phyloP scores from a whole-genome alignment of 2,329 filamentous ascomycete genomes.

The Fusarium albidum region DNA sequence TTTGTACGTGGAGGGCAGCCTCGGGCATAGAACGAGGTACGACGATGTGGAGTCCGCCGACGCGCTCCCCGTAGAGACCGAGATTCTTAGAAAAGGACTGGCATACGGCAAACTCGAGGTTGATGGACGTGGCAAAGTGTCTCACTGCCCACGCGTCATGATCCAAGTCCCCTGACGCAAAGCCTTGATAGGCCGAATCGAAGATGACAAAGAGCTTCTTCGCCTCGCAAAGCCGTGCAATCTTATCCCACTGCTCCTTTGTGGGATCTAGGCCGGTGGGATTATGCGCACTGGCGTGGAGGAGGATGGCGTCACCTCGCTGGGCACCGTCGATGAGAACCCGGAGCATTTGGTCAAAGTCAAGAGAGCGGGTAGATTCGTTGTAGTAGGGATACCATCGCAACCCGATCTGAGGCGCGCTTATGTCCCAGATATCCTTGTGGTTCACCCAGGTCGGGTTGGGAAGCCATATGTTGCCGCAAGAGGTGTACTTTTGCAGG shows the following conservation, averaged over 20 bases:
- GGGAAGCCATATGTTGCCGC: slow-evolving; percentile 42
- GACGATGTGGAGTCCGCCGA: slow-evolving; percentile 39
- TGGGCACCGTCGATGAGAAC: slow-evolving; percentile 38
- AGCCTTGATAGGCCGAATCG: slow-evolving; percentile 50
- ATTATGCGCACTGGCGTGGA: slow-evolving; percentile 51
- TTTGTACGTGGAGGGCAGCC: too few relatives aligned
- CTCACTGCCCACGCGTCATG: slow-evolving; percentile 47
- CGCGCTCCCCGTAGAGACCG: slow-evolving; percentile 48
- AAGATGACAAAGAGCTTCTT: slow-evolving; percentile 46
- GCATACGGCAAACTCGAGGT: slow-evolving; percentile 39
- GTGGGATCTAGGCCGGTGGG: slow-evolving; percentile 48
- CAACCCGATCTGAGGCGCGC: slow-evolving; percentile 28
- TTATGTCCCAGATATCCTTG: slow-evolving; percentile 41
- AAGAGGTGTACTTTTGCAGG: slow-evolving; percentile 30
- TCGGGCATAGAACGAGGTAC: too few relatives aligned
- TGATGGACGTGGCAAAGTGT: slow-evolving; percentile 16
- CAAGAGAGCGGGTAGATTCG: slow-evolving; percentile 29
- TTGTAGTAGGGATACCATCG: slow-evolving; percentile 45
- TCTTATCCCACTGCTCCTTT: slow-evolving; percentile 43
- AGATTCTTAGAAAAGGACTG: slow-evolving; percentile 51
- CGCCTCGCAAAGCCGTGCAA: slow-evolving; percentile 43
- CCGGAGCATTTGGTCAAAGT: slow-evolving; percentile 42
- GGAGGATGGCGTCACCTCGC: slow-evolving; percentile 44
- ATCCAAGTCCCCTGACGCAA: slow-evolving; percentile 45
- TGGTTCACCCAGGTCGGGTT: slow-evolving; percentile 59